Base-by-base conservation (phyloP, 1,284 basidiomycete species). In the Trichosporon sp. region DNA sequence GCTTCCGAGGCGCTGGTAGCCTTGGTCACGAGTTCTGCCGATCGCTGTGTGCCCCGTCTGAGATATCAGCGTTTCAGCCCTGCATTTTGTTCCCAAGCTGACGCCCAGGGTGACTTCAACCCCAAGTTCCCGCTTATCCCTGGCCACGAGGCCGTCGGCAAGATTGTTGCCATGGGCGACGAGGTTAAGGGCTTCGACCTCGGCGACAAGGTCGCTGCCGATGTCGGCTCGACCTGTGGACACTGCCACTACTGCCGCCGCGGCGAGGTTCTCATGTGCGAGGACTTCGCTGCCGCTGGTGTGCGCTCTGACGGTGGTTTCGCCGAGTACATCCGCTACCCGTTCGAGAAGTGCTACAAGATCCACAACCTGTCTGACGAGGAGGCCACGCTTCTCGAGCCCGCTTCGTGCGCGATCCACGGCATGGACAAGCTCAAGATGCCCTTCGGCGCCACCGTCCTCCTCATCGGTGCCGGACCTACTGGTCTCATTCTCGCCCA, bases 361-460 rank as follows among this genome's bases (percentile, higher is more conserved):
- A 90, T 94, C 78, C 82, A 90, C 76, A 93, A 93, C 82, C 86
- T 94, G 58, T 87, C 89, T n/a, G 92, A 94, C 76, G 90, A 92
- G 81, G 91, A 94, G 76, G 90, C 92, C 0, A 93, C 91, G 3
- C 87, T 95, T n/a, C 85, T 94, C 66, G 92, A 95, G 80, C 92
- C 92, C 21, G 90, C 92, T 3, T 89, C 92, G 15, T 95, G 92
- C 79, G 92, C 92, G 18, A 87, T 95, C 66, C 93, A 95, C 82
- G 92, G 92, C 13, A 87, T 93, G 70, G 93, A 94, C 84, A 92
- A 91, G 79, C 87, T 95, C 66, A 87, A 86, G 70, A 88, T 91
- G 31, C 87, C 89, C 18, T 90, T 92, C 71, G 92, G 92, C 42
- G 85, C 89, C 60, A 90, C 92, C 68, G 91, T 89, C 15, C 86